These are phyloP conservation scores for Candida dubliniensis DNA, from an alignment of 1,139 yeast genomes.

Conservation along the genomic window DNA sequence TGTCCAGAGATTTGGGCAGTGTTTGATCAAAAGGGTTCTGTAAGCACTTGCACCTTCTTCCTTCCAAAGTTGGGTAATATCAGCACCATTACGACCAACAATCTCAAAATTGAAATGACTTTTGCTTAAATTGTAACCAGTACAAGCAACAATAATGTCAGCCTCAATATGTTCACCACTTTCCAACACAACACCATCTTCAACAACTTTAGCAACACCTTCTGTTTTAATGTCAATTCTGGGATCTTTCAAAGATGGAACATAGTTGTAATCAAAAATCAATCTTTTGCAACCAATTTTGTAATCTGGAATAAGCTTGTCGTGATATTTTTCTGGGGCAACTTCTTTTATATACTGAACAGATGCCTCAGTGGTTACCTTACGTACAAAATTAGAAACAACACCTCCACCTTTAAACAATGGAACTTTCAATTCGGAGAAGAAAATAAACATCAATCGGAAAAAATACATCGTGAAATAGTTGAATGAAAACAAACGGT, in stretches of 20 bases:
- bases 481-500: constrained; percentile 22
- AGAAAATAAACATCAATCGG: constrained; percentile 27
- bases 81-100: constrained; percentile 30
- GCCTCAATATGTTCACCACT: constrained; percentile 32
- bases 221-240: constrained; percentile 28
- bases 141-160: constrained; percentile 47
- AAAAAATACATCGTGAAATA: constrained; percentile 28
- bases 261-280: constrained; percentile 39
- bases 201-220: constrained; percentile 28
- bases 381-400: constrained; percentile 27
- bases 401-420: constrained; percentile 34
- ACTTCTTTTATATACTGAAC: constrained; percentile 28
- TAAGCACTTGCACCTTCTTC: constrained; percentile 38
- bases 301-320: constrained; percentile 35
- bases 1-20: constrained; percentile 38
- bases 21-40: constrained; percentile 33
- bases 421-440: constrained; percentile 39
- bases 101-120: constrained; percentile 22
- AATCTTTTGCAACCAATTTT: constrained; percentile 47
- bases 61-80: constrained; percentile 25
- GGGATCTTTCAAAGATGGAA: constrained; percentile 35
- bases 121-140: constrained; percentile 35
- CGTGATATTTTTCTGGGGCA: constrained; percentile 38
- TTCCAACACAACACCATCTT: constrained; percentile 29
- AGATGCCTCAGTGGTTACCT: constrained; percentile 22